A percentile compares a stretch with the other conserved stretches of the same genome.
Evolutionary conservation across 2,329 filamentous ascomycete genomes (phyloP).

Genomic region (Zopfia rhizophila): DNA sequence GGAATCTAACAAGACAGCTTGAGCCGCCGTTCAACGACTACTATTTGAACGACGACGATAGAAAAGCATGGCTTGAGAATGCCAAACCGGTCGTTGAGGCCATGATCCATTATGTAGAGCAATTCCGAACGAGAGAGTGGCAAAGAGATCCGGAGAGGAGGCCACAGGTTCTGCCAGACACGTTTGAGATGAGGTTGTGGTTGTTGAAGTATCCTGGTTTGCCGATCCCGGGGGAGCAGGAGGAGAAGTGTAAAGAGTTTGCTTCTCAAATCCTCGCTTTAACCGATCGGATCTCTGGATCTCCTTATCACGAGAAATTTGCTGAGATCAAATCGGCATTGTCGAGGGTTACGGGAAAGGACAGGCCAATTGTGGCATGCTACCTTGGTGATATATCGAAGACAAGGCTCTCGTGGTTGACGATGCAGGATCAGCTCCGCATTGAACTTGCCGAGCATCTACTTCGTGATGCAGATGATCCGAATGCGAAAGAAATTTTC

Average conservation of each 20-base stretch:
- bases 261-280: constrained; percentile 25
- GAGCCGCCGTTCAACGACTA: not conserved
- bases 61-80: constrained; percentile 23
- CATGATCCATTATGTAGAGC: constrained; percentile 30
- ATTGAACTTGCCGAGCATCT: too few species aligned
- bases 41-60: not conserved
- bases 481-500: too few species aligned
- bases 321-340: constrained; percentile 20
- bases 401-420: constrained; percentile 34
- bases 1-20: constrained; percentile 4
- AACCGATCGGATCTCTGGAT: constrained; percentile 24
- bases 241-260: constrained; percentile 29
- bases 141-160: constrained; percentile 25
- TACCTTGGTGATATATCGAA: constrained; percentile 36
- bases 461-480: too few species aligned
- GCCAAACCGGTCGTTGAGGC: constrained; percentile 28
- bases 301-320: constrained; percentile 31
- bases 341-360: constrained; percentile 10
- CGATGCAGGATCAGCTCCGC: constrained; percentile 30
- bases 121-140: constrained; percentile 34
- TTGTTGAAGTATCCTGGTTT: constrained; percentile 34
- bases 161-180: constrained; percentile 35
- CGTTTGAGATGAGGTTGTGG: constrained; percentile 35
- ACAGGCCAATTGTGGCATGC: constrained; percentile 25
- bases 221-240: constrained; percentile 8